Conservation (phyloP, 768 basidiomycete genomes). For the Rhodotorula kratochvilovae region DNA sequence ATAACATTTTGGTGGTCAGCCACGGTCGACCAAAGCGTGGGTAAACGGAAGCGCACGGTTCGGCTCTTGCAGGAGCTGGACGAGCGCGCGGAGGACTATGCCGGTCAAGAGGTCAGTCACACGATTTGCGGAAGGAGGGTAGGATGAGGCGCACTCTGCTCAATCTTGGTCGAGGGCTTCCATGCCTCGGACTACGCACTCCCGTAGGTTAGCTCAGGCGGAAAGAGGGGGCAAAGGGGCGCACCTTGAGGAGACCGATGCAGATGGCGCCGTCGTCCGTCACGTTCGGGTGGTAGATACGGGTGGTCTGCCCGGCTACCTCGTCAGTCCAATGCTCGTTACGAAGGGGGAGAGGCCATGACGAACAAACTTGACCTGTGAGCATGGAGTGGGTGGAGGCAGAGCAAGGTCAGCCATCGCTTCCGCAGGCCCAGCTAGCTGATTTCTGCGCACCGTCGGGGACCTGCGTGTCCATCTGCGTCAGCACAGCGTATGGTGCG, state of each 20-base stretch:
- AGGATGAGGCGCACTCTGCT: constrained; percentile 15
- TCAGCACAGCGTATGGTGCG: neutral
- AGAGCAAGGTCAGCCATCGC: too few relatives aligned
- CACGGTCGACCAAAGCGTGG: neutral
- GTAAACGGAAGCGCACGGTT: constrained; percentile 17
- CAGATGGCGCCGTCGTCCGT: constrained; percentile 40
- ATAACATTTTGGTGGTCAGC: too few relatives aligned
- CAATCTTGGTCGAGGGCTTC: constrained; percentile 41
- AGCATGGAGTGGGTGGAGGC: accelerated
- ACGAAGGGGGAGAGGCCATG: neutral
- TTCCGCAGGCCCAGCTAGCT: accelerated
- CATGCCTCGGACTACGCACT: constrained; percentile 35
- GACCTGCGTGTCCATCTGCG: neutral
- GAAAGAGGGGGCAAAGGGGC: neutral
- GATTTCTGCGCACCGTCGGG: constrained; percentile 20
- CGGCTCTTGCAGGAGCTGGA: constrained; percentile 40
- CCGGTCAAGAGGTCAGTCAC: too few relatives aligned
- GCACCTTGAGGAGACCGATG: constrained; percentile 38
- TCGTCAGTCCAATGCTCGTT: too few relatives aligned
- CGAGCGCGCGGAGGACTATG: constrained; percentile 37
- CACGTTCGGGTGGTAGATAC: constrained; percentile 41
- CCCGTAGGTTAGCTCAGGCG: neutral
- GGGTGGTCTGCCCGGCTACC: constrained; percentile 26
- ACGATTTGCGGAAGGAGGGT: neutral
- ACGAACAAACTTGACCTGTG: constrained; percentile 41